These are phyloP conservation scores for Prunus kanzakura DNA, from an alignment of 306 rosid genomes.

Conservation along the genomic window DNA sequence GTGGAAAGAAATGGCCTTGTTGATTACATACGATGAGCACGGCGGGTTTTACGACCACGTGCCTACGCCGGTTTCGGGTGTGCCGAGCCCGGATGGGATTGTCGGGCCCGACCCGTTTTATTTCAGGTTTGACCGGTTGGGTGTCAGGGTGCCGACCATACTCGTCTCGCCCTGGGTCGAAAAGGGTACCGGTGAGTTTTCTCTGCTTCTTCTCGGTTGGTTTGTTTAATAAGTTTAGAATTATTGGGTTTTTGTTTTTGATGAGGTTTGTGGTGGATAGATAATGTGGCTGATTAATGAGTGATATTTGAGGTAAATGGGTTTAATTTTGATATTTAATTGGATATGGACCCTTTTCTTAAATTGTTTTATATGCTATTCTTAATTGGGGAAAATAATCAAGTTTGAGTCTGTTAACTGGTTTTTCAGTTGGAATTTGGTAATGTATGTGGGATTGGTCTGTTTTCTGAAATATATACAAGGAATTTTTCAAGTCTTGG, in stretches of 20 bases:
- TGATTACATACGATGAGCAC: slow-evolving; percentile 91
- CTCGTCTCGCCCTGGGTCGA: slow-evolving; percentile 90
- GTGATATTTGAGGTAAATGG: background rate
- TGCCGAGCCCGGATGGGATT: slow-evolving; percentile 90
- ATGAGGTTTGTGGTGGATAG: no score
- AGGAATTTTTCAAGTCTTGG: background rate
- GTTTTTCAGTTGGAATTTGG: background rate
- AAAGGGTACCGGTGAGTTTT: slow-evolving; percentile 68
- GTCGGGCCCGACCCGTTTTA: slow-evolving; percentile 72
- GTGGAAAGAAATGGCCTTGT: slow-evolving; percentile 84
- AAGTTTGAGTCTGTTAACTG: background rate
- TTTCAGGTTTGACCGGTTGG: slow-evolving; percentile 78
- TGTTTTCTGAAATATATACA: background rate
- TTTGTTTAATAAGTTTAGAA: background rate
- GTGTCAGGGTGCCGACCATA: slow-evolving; percentile 83
- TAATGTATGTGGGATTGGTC: background rate
- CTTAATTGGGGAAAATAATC: background rate
- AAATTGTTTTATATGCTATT: background rate
- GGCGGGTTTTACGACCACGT: slow-evolving; percentile 97
- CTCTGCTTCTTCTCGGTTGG: background rate
- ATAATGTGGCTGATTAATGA: background rate
- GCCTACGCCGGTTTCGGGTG: slow-evolving; percentile 71
- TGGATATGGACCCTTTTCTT: background rate
- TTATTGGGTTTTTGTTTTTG: background rate
- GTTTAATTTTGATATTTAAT: background rate